Conservation (phyloP, 352 stramenopile species). For the Phytophthora pisi region DNA sequence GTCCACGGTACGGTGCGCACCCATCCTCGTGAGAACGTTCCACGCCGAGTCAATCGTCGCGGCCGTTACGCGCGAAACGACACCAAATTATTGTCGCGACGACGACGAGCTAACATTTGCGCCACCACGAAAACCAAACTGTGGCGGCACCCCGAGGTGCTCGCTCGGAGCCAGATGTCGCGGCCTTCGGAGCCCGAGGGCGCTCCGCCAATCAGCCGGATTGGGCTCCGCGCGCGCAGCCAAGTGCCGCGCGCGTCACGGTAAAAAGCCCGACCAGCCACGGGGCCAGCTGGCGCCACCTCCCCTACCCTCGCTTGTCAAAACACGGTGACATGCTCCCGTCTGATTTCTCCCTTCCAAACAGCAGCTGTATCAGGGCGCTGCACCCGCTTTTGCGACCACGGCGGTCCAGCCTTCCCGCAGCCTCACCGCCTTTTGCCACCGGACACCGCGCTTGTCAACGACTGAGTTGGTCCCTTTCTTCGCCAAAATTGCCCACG, state of each 20-base stretch:
- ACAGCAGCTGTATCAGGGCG: background rate
- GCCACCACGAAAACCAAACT: background rate
- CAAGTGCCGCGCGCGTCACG: conserved; percentile 3
- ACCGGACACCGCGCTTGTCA: background rate
- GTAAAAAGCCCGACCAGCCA: conserved; percentile 19
- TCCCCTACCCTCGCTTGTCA: background rate
- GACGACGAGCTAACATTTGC: background rate
- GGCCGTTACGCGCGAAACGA: conserved; percentile 18
- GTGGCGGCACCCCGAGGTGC: background rate
- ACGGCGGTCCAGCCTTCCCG: background rate
- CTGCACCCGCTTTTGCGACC: conserved; percentile 2
- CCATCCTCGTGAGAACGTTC: conserved; percentile 35
- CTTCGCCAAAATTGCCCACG: conserved; percentile 3
- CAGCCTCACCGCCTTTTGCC: conserved; percentile 4
- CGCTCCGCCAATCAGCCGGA: conserved; percentile 32
- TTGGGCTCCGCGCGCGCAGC: conserved; percentile 10
- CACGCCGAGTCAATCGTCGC: conserved; percentile 25
- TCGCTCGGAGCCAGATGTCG: conserved; percentile 17
- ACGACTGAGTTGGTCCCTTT: conserved; percentile 32
- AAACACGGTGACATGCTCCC: conserved; percentile 7
- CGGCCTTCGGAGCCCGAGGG: conserved; percentile 6
- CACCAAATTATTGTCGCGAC: conserved; percentile 29
- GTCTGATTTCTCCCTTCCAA: background rate
- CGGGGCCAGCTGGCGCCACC: background rate
- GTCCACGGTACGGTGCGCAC: conserved; percentile 1